These are phyloP conservation scores for Pseudozyma hubeiensis DNA, from an alignment of 1,284 basidiomycete genomes.

Conservation along the genomic window DNA sequence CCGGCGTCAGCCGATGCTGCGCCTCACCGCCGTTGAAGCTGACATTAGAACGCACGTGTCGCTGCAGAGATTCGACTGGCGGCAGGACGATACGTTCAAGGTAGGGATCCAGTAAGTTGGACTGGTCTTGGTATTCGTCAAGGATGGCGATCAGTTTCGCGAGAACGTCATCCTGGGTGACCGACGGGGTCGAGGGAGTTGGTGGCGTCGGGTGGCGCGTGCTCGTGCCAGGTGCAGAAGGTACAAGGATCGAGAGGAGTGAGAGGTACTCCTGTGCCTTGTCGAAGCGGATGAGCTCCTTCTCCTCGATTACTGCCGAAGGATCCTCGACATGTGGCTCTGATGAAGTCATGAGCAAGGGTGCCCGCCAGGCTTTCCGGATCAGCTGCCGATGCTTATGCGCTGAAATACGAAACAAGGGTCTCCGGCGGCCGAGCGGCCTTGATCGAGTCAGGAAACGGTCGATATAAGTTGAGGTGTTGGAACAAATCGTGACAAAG, in stretches of 20 bases:
- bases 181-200: neutral
- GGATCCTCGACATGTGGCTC: constrained; percentile 14
- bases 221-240: neutral
- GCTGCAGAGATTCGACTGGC: constrained; percentile 72
- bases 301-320: constrained; percentile 30
- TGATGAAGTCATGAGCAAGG: constrained; percentile 7
- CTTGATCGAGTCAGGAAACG: neutral
- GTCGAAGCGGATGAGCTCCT: constrained; percentile 54
- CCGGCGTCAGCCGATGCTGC: neutral
- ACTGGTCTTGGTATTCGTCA: constrained; percentile 84
- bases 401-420: too few relatives aligned
- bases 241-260: constrained; percentile 26
- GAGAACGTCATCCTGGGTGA: constrained; percentile 11
- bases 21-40: neutral
- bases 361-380: too few relatives aligned
- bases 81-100: constrained; percentile 86
- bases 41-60: constrained; percentile 22
- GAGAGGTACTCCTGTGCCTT: constrained; percentile 43
- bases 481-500: neutral
- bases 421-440: too few relatives aligned
- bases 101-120: constrained; percentile 94
- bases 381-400: neutral
- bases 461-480: neutral
- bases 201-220: neutral
- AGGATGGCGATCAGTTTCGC: constrained; percentile 69